These are phyloP conservation scores for Debaryomyces maramus DNA, from an alignment of 805 yeast species.

Conservation along the genomic window DNA sequence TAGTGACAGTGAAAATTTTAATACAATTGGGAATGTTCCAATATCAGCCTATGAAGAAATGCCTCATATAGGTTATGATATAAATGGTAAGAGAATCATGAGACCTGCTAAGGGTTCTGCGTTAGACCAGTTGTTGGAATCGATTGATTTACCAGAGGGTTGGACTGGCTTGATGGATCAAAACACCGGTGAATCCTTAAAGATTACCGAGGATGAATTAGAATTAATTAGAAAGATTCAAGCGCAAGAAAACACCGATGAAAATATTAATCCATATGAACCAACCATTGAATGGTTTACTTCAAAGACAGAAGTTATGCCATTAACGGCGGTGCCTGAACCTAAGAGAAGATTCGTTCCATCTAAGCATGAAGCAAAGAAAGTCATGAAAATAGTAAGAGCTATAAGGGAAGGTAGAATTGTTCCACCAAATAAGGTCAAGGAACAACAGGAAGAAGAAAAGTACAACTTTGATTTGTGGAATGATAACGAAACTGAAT, in stretches of 20 bases:
- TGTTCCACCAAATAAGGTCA: conserved; percentile 65
- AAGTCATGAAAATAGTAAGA: conserved; percentile 92
- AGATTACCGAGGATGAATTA: conserved; percentile 82
- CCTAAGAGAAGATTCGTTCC: conserved; percentile 97
- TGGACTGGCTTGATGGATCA: conserved; percentile 97
- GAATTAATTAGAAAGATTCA: conserved; percentile 86
- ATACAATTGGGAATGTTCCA: conserved; percentile 94
- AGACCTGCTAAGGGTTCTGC: conserved; percentile 98
- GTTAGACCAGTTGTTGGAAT: conserved; percentile 81
- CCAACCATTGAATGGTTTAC: conserved; percentile 97
- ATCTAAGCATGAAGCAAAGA: conserved; percentile 93
- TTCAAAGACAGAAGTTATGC: conserved; percentile 80
- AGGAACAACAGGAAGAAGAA: conserved; percentile 53
- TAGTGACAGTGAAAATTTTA: conserved; percentile 72
- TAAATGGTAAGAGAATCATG: conserved; percentile 97
- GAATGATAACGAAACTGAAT: conserved; percentile 56
- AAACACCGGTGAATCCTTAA: conserved; percentile 80
- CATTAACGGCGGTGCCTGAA: conserved; percentile 90
- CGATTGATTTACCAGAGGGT: conserved; percentile 94
- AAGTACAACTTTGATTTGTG: conserved; percentile 72
- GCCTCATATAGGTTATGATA: conserved; percentile 96
- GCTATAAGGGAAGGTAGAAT: conserved; percentile 97
- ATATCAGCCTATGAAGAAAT: conserved; percentile 90
- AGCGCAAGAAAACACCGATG: conserved; percentile 80
- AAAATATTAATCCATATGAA: conserved; percentile 80